A percentile compares a stretch with the other conserved stretches of the same genome.
phyloP scores from a whole-genome alignment of 208 protist species.

The Leishmania tropica region DNA sequence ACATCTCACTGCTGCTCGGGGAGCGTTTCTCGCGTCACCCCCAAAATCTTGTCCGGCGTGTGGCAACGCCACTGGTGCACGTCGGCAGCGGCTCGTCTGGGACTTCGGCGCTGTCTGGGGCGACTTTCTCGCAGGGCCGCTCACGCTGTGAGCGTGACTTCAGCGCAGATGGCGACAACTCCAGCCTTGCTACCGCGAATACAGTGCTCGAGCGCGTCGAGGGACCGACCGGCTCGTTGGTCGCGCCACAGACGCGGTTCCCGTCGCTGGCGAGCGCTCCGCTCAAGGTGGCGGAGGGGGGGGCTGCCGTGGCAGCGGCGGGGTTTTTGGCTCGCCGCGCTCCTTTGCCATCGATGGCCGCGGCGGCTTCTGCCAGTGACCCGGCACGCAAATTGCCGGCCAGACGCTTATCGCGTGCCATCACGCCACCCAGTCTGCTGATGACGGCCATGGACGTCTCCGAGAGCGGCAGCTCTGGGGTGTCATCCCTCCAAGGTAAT shows the following conservation, averaged over 20 bases:
- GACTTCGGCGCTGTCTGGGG: background rate
- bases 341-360: background rate
- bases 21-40: conserved; percentile 32
- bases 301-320: background rate
- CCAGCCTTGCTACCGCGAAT: background rate
- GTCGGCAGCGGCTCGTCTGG: background rate
- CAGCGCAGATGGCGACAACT: background rate
- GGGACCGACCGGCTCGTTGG: background rate
- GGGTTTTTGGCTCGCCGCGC: background rate
- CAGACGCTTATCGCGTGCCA: too few species aligned
- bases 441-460: background rate
- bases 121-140: background rate
- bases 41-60: conserved; percentile 5
- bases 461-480: background rate
- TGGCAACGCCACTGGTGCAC: background rate
- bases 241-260: background rate
- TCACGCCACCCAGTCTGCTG: background rate
- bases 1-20: conserved; percentile 24
- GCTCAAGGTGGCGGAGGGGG: background rate
- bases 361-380: background rate
- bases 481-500: background rate
- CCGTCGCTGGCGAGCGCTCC: background rate
- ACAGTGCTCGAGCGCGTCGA: background rate
- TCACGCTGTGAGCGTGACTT: background rate
- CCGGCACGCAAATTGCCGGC: background rate